A percentile compares a stretch with the other conserved stretches of the same genome.
These are phyloP conservation scores for Escovopsis weberi DNA, from an alignment of 2,329 filamentous ascomycete species.

Conservation along the genomic window DNA sequence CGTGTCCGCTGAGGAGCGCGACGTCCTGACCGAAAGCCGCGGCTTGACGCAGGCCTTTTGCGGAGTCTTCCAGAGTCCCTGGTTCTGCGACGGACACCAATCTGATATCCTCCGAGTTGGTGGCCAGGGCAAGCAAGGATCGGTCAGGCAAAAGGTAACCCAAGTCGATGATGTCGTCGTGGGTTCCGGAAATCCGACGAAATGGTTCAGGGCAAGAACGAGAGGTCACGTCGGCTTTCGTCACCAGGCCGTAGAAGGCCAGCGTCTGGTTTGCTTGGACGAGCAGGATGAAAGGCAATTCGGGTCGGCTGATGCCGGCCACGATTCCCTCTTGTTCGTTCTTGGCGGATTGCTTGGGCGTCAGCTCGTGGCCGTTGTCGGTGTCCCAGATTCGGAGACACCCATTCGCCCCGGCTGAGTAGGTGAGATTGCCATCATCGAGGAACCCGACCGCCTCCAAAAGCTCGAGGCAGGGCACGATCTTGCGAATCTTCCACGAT, in stretches of 20 bases:
- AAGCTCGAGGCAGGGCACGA: slow-evolving; percentile 72
- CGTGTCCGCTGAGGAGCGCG: slow-evolving; percentile 72
- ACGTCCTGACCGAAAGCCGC: slow-evolving; percentile 83
- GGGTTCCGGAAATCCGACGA: slow-evolving; percentile 81
- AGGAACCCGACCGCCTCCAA: slow-evolving; percentile 77
- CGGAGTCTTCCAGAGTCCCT: slow-evolving; percentile 8
- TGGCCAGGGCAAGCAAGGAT: slow-evolving; percentile 76
- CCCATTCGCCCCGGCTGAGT: slow-evolving; percentile 74
- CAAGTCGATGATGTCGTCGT: slow-evolving; percentile 95
- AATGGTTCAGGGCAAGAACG: slow-evolving; percentile 36
- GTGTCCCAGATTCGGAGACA: slow-evolving; percentile 73
- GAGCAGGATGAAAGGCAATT: slow-evolving; percentile 58
- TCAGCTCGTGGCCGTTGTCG: slow-evolving; percentile 63
- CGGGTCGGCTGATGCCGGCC: slow-evolving; percentile 50
- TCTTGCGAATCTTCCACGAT: slow-evolving; percentile 70
- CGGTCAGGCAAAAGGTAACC: slow-evolving; percentile 70
- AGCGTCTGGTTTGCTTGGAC: slow-evolving; percentile 85
- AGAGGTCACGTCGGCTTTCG: slow-evolving; percentile 19
- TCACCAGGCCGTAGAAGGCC: slow-evolving; percentile 48
- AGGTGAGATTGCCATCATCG: slow-evolving; percentile 54
- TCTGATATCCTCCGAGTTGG: slow-evolving; percentile 86
- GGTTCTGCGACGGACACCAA: slow-evolving; percentile 56
- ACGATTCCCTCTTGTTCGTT: slow-evolving; percentile 54
- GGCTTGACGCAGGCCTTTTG: slow-evolving; percentile 14
- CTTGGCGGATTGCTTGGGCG: slow-evolving; percentile 50